These are phyloP conservation scores for Trichoderma oligosporum DNA, from an alignment of 2,329 filamentous ascomycete species.

Conservation along the genomic window DNA sequence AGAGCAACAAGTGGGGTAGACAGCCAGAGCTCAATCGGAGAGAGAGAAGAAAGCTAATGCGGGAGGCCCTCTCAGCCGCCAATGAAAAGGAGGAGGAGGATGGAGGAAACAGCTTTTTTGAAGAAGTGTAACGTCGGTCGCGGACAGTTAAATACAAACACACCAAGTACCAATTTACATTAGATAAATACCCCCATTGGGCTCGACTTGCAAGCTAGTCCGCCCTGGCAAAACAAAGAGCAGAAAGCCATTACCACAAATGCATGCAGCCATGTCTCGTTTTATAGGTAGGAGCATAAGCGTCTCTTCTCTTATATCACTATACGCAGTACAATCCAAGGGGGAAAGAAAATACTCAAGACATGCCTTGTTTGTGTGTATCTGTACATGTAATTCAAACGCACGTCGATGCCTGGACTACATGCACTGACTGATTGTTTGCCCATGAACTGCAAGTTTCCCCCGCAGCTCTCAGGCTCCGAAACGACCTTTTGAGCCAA, in stretches of 20 bases:
- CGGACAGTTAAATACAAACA: not conserved
- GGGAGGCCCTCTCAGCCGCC: slow-evolving; percentile 30
- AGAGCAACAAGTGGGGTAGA: slow-evolving; percentile 26
- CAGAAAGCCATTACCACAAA: too few species aligned
- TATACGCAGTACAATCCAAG: not conserved
- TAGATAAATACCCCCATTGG: not conserved
- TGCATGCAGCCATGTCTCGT: not conserved
- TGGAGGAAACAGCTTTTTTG: slow-evolving; percentile 58
- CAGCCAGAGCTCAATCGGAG: slow-evolving; percentile 34
- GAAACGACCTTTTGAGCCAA: not conserved
- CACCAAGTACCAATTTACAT: not conserved
- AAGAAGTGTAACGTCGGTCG: slow-evolving; percentile 30
- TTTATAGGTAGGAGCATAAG: not conserved
- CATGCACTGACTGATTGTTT: too few species aligned
- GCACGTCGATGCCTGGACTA: not conserved
- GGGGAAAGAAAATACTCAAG: too few species aligned
- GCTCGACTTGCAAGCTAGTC: not conserved
- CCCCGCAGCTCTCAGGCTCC: not conserved
- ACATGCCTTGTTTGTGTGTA: not conserved
- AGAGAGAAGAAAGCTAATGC: slow-evolving; percentile 36
- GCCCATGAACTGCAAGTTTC: not conserved
- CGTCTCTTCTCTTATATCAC: not conserved
- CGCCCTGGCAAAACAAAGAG: too few species aligned
- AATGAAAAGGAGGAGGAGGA: slow-evolving; percentile 44
- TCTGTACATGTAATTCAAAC: not conserved